Conservation (phyloP, 2,329 filamentous ascomycete genomes). For the Ceratocystis cacaofunesta region DNA sequence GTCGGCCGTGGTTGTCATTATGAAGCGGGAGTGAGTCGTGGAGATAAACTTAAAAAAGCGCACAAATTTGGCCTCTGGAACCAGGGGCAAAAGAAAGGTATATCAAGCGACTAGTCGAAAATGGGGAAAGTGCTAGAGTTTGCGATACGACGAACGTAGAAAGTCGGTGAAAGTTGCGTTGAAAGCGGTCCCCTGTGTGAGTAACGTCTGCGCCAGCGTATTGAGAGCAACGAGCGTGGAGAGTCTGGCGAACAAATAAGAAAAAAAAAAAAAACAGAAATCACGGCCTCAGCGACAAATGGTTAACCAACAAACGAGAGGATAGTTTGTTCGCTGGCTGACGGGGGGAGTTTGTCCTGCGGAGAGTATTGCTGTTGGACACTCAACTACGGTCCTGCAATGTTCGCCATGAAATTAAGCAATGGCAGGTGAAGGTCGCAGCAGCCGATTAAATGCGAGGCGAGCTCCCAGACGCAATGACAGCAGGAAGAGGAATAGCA, state of each 20-base stretch:
- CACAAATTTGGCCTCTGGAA: constrained; percentile 16
- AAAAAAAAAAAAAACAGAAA: constrained; percentile 15
- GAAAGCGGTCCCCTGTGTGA: background rate
- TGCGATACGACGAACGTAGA: background rate
- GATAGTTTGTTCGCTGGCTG: background rate
- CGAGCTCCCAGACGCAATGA: background rate
- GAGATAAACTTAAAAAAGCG: constrained; percentile 15
- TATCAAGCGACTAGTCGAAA: constrained; percentile 10
- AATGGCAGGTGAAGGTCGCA: background rate
- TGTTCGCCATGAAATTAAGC: constrained; percentile 9
- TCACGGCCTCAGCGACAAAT: constrained; percentile 18
- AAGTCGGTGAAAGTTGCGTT: background rate
- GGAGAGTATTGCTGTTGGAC: constrained; percentile 6
- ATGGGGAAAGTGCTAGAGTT: background rate
- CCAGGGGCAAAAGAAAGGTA: constrained; percentile 6
- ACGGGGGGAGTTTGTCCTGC: constrained; percentile 2
- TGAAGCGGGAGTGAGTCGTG: background rate
- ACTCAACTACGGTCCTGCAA: constrained; percentile 7
- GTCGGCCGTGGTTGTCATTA: constrained; percentile 38
- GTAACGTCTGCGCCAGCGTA: background rate
- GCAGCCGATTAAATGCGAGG: background rate
- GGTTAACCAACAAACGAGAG: constrained; percentile 12
- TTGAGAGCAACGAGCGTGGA: constrained; percentile 10
- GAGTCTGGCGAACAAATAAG: background rate
- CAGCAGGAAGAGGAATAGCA: background rate